Percentiles rank a stretch among this genome's conserved stretches.
These are phyloP conservation scores for Aspergillus ustus DNA, from an alignment of 2,329 filamentous ascomycete species.

Conservation along the genomic window DNA sequence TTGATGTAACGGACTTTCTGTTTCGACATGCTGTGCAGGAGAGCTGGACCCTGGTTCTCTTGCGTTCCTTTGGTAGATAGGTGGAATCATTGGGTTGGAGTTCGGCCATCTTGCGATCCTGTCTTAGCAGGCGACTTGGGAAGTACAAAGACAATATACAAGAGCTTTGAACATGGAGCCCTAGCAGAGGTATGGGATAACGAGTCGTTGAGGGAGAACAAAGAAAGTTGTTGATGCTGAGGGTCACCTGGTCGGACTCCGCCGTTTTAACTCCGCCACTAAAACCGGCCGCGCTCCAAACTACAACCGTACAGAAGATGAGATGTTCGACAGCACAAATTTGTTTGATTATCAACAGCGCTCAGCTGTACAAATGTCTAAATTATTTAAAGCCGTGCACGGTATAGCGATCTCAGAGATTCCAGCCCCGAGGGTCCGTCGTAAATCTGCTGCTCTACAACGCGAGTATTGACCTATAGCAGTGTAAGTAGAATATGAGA, in stretches of 20 bases:
- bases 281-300: background rate
- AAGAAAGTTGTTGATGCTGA: background rate
- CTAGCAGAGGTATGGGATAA: background rate
- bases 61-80: conserved; percentile 27
- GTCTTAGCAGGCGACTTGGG: background rate
- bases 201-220: background rate
- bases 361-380: conserved; percentile 1
- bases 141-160: background rate
- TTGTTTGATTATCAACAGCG: background rate
- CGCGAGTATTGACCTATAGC: conserved; percentile 75
- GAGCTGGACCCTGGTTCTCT: conserved; percentile 43
- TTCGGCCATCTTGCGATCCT: conserved; percentile 4
- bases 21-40: conserved; percentile 44
- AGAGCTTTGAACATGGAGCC: background rate
- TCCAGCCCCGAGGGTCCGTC: conserved; percentile 75
- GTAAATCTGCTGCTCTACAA: conserved; percentile 83
- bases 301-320: background rate
- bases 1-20: conserved; percentile 35
- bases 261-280: background rate
- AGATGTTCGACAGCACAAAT: too few relatives aligned
- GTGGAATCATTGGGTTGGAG: conserved; percentile 2
- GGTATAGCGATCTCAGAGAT: conserved; percentile 49
- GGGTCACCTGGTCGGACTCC: background rate
- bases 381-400: conserved; percentile 53
- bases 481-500: background rate